A percentile compares a stretch with the other conserved stretches of the same genome.
Evolutionary conservation across 202 grass and related monocot species (phyloP).

Genomic region (Zizania palustris): DNA sequence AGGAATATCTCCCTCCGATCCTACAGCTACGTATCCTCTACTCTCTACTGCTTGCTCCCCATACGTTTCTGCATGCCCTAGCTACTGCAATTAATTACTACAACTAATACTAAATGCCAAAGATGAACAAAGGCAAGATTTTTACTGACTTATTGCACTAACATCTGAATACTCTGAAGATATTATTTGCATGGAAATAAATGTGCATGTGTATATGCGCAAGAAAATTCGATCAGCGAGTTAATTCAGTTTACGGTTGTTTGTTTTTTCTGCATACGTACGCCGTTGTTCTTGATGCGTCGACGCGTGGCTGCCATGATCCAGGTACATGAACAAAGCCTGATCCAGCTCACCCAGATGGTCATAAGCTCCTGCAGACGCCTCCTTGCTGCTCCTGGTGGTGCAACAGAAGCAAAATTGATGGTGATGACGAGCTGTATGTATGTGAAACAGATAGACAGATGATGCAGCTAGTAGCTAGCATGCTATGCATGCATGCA

Average conservation of each 20-base stretch:
- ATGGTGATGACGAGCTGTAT: background rate
- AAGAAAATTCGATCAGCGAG: background rate
- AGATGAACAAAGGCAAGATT: conserved; percentile 14
- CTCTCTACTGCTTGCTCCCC: too few species aligned
- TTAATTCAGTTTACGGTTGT: background rate
- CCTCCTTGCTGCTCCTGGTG: conserved; percentile 67
- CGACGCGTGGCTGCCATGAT: conserved; percentile 62
- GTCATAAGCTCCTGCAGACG: conserved; percentile 69
- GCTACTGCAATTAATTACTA: conserved; percentile 9
- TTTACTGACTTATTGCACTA: conserved; percentile 37
- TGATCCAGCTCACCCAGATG: conserved; percentile 82
- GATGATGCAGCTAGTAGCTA: background rate
- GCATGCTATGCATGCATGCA: too few species aligned
- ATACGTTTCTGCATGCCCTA: conserved; percentile 40
- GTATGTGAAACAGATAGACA: background rate
- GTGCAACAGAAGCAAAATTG: conserved; percentile 31
- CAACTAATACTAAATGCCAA: conserved; percentile 20
- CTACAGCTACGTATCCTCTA: background rate
- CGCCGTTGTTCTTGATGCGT: conserved; percentile 80
- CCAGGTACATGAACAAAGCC: conserved; percentile 89
- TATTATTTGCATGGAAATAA: background rate
- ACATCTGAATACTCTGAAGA: conserved; percentile 15
- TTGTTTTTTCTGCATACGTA: conserved; percentile 41
- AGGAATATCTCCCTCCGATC: conserved; percentile 31
- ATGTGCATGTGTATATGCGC: background rate